Conservation (phyloP, 202 grass and related monocot genomes). For the Carex sylvatica region DNA sequence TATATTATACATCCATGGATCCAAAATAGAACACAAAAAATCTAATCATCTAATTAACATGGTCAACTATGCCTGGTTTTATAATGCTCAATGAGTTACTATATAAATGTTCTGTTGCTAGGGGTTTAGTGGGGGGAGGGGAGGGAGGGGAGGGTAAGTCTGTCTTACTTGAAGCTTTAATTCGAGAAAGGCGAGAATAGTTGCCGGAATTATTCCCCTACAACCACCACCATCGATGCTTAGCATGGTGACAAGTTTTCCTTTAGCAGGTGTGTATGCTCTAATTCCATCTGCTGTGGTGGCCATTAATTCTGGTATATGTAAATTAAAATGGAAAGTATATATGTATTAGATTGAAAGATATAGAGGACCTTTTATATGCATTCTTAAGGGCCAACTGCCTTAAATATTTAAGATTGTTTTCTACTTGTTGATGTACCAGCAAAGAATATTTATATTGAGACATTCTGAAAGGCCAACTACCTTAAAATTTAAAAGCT, state of each 20-base stretch:
- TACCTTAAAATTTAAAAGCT: too few species aligned
- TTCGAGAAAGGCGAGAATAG: constrained; percentile 54
- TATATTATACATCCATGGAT: too few species aligned
- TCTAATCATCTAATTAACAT: not conserved
- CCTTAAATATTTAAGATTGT: too few species aligned
- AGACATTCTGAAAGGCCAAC: too few species aligned
- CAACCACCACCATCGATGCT: constrained; percentile 74
- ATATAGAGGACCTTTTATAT: too few species aligned
- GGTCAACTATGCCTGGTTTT: not conserved
- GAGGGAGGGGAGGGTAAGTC: not conserved
- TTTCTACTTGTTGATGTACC: too few species aligned
- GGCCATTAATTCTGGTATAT: constrained; percentile 2
- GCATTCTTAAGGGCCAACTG: not conserved
- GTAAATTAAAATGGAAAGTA: not conserved
- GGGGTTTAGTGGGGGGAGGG: not conserved
- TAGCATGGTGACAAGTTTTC: constrained; percentile 55
- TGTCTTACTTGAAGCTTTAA: constrained; percentile 53
- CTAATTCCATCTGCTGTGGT: not conserved
- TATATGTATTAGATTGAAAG: not conserved
- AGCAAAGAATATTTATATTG: not conserved
- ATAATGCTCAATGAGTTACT: not conserved
- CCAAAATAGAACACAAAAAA: too few species aligned
- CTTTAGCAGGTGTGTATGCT: constrained; percentile 30
- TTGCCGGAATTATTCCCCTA: constrained; percentile 70
- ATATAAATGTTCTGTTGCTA: not conserved